phyloP scores from a whole-genome alignment of 2,329 filamentous ascomycete genomes.

The Penicillium olsonii region DNA sequence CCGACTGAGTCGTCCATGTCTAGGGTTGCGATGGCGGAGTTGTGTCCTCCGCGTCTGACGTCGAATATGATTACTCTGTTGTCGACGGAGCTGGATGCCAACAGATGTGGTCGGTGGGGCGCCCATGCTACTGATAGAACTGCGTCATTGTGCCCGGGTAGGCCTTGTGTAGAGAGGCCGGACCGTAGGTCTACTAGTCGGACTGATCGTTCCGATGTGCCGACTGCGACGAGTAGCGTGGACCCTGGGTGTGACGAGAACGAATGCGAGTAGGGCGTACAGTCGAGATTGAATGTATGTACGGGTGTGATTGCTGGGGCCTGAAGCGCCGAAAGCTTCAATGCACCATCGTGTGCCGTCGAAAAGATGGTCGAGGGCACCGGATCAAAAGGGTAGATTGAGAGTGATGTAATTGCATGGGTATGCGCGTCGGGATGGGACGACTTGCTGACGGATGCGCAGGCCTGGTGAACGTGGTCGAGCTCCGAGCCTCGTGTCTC shows the following conservation, averaged over 20 bases:
- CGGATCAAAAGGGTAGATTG: slow-evolving; percentile 52
- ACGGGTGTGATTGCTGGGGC: slow-evolving; percentile 43
- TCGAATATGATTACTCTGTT: slow-evolving; percentile 86
- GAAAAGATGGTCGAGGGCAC: slow-evolving; percentile 48
- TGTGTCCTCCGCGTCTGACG: slow-evolving; percentile 68
- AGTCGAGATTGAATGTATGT: slow-evolving; percentile 49
- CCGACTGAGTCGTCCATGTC: slow-evolving; percentile 84
- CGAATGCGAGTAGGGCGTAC: slow-evolving; percentile 63
- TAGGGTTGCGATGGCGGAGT: slow-evolving; percentile 72
- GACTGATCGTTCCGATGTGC: slow-evolving; percentile 80
- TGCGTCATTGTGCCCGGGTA: slow-evolving; percentile 67
- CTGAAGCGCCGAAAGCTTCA: slow-evolving; percentile 47
- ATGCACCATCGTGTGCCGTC: slow-evolving; percentile 48
- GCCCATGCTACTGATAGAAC: slow-evolving; percentile 78
- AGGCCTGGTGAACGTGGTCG: slow-evolving; percentile 56
- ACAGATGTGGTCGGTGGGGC: slow-evolving; percentile 73
- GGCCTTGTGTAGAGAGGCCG: slow-evolving; percentile 70
- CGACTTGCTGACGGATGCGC: slow-evolving; percentile 46
- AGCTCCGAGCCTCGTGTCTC: slow-evolving; percentile 57
- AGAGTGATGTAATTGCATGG: slow-evolving; percentile 49
- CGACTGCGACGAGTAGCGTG: slow-evolving; percentile 79
- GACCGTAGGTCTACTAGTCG: slow-evolving; percentile 84
- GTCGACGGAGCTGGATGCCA: slow-evolving; percentile 83
- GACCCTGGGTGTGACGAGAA: slow-evolving; percentile 67
- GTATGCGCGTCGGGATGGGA: slow-evolving; percentile 44